Evolutionary conservation across 2,329 filamentous ascomycete species (phyloP).

Genomic region (Neocatenulostroma microsporum): DNA sequence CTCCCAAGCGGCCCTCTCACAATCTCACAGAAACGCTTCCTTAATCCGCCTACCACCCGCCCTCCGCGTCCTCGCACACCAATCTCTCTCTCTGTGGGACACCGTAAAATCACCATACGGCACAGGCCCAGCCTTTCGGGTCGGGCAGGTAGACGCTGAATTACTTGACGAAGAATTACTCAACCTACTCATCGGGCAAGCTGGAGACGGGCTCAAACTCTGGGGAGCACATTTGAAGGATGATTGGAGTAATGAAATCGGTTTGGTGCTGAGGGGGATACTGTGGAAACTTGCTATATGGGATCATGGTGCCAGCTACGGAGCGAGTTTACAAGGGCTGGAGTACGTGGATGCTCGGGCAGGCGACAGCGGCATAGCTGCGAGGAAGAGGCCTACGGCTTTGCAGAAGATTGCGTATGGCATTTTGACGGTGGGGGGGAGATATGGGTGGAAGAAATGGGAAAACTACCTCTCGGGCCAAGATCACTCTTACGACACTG

Average conservation of each 20-base stretch:
- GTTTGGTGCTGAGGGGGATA: conserved; percentile 64
- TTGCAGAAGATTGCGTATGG: conserved; percentile 83
- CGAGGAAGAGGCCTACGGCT: conserved; percentile 45
- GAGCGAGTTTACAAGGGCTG: conserved; percentile 84
- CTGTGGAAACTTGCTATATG: conserved; percentile 94
- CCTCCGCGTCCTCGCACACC: conserved; percentile 42
- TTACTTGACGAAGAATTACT: conserved; percentile 89
- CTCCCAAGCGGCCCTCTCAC: conserved; percentile 47
- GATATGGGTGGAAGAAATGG: conserved; percentile 88
- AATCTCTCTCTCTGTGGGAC: conserved; percentile 50
- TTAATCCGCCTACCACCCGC: conserved; percentile 47
- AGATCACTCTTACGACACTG: conserved; percentile 63
- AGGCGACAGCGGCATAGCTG: not conserved
- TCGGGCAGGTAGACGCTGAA: conserved; percentile 93
- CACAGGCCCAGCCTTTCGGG: conserved; percentile 77
- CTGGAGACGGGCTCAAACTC: conserved; percentile 81
- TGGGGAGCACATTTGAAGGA: conserved; percentile 71
- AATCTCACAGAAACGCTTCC: conserved; percentile 29
- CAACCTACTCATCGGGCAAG: conserved; percentile 74
- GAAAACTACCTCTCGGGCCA: conserved; percentile 74
- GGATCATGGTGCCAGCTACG: conserved; percentile 94
- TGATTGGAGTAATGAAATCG: conserved; percentile 81
- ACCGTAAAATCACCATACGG: conserved; percentile 65
- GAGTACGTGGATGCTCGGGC: conserved; percentile 81
- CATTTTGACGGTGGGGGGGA: conserved; percentile 73